A percentile compares a stretch with the other conserved stretches of the same genome.
These are phyloP conservation scores for Xylaria longipes DNA, from an alignment of 495 filamentous ascomycete species.

Conservation along the genomic window DNA sequence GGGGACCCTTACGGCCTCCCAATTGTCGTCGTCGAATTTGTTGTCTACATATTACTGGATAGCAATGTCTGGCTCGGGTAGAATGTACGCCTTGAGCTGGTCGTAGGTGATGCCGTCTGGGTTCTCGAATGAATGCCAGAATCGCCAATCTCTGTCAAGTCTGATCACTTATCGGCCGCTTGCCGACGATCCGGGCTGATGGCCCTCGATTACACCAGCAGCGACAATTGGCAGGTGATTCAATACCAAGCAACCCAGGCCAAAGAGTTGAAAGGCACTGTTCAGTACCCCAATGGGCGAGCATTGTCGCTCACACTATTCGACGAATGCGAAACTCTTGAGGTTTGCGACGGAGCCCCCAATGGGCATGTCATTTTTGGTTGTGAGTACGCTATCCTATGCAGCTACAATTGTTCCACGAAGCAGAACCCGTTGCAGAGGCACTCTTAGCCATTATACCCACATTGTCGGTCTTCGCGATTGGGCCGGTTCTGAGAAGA, in stretches of 20 bases:
- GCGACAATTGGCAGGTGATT: background rate
- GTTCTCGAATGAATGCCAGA: conserved; percentile 35
- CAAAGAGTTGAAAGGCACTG: conserved; percentile 6
- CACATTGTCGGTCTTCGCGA: background rate
- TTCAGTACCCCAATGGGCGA: background rate
- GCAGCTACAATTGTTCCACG: conserved; percentile 14
- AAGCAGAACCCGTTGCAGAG: background rate
- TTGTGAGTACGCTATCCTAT: background rate
- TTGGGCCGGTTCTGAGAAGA: conserved; percentile 10
- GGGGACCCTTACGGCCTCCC: conserved; percentile 28
- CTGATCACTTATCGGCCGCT: conserved; percentile 29
- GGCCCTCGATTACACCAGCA: background rate
- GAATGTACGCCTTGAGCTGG: conserved; percentile 37
- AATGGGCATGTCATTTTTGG: background rate
- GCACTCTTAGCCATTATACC: background rate
- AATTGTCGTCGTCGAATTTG: conserved; percentile 27
- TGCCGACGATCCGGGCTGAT: background rate
- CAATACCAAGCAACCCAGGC: background rate
- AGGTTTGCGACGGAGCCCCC: background rate
- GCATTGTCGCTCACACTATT: background rate
- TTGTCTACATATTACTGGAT: conserved; percentile 17
- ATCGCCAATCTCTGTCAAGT: conserved; percentile 39
- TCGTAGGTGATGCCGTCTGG: conserved; percentile 37
- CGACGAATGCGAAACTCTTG: background rate
- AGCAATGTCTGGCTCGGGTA: conserved; percentile 26